A percentile compares a stretch with the other conserved stretches of the same genome.
Evolutionary conservation across 2,329 filamentous ascomycete species (phyloP).

Genomic region (Hypoxylon sp.): DNA sequence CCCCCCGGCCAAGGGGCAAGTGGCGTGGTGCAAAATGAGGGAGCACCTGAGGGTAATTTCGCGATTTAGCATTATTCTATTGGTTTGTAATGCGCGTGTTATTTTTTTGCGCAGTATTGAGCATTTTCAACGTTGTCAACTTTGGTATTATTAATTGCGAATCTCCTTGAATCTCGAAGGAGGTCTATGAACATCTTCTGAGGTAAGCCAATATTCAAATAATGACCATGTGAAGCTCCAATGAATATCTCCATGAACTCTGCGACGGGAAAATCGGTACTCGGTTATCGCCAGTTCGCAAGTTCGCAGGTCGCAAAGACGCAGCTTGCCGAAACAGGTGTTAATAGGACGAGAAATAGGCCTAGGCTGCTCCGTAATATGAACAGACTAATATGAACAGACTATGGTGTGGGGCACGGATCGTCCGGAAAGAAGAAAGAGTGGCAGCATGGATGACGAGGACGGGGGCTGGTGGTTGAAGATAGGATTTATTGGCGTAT

Average conservation of each 20-base stretch:
- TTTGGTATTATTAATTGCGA: background rate
- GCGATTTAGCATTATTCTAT: constrained; percentile 20
- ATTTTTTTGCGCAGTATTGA: background rate
- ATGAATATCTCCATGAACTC: background rate
- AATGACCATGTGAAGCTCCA: background rate
- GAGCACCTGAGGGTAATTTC: constrained; percentile 34
- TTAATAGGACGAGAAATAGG: constrained; percentile 12
- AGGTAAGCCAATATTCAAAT: background rate
- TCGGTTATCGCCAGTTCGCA: background rate
- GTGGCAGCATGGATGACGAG: constrained; percentile 16
- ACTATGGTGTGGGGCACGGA: constrained; percentile 38
- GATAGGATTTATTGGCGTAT: constrained; percentile 6
- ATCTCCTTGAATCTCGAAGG: background rate
- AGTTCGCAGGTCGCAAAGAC: background rate
- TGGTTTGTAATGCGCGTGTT: constrained; percentile 25
- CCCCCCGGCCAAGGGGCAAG: constrained; percentile 32
- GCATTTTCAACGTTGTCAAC: background rate
- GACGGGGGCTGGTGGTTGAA: constrained; percentile 5
- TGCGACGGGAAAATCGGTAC: background rate
- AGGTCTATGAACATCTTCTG: background rate
- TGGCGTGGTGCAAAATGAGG: constrained; percentile 40
- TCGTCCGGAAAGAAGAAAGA: constrained; percentile 36
- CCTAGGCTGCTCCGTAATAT: constrained; percentile 22
- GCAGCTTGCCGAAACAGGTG: constrained; percentile 20
- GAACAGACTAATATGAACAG: constrained; percentile 14